A percentile compares a stretch with the other conserved stretches of the same genome.
These are phyloP conservation scores for Pelargonium nanum DNA, from an alignment of 345 rosid species.

Conservation along the genomic window DNA sequence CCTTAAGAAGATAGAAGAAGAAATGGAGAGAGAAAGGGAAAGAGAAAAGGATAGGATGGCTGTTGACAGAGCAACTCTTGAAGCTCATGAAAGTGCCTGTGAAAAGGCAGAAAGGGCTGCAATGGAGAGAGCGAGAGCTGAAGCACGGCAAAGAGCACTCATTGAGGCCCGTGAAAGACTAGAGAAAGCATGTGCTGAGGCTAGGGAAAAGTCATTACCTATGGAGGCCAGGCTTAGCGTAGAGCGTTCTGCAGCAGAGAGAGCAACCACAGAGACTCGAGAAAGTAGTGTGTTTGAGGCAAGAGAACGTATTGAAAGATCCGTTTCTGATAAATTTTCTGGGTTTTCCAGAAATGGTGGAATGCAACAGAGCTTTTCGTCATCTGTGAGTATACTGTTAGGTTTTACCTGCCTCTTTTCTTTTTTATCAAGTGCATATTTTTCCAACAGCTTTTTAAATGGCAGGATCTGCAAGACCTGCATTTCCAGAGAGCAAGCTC, in stretches of 20 bases:
- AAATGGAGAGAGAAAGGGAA: conserved; percentile 45
- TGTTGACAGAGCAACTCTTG: conserved; percentile 87
- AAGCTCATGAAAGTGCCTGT: conserved; percentile 82
- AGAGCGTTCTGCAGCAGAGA: conserved; percentile 89
- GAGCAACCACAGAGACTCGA: conserved; percentile 87
- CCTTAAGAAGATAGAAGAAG: conserved; percentile 34
- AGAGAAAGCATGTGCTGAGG: conserved; percentile 40
- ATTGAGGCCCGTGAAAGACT: conserved; percentile 46
- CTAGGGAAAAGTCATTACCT: conserved; percentile 25
- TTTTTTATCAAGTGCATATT: not conserved
- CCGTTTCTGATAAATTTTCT: conserved; percentile 52
- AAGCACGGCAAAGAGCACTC: conserved; percentile 42
- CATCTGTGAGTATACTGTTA: conserved; percentile 34
- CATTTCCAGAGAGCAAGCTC: conserved; percentile 35
- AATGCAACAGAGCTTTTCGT: conserved; percentile 25
- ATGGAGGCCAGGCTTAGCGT: conserved; percentile 59
- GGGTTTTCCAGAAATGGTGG: conserved; percentile 34
- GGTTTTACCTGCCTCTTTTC: not conserved
- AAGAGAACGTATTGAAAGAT: conserved; percentile 41
- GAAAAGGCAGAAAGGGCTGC: conserved; percentile 41
- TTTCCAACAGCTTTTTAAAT: conserved; percentile 1
- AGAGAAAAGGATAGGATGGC: conserved; percentile 61
- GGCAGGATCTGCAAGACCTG: conserved; percentile 44
- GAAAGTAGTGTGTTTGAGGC: conserved; percentile 36
- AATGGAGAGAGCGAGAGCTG: conserved; percentile 53